phyloP scores from a whole-genome alignment of 2,329 filamentous ascomycete species.

The Fusarium sp. region DNA sequence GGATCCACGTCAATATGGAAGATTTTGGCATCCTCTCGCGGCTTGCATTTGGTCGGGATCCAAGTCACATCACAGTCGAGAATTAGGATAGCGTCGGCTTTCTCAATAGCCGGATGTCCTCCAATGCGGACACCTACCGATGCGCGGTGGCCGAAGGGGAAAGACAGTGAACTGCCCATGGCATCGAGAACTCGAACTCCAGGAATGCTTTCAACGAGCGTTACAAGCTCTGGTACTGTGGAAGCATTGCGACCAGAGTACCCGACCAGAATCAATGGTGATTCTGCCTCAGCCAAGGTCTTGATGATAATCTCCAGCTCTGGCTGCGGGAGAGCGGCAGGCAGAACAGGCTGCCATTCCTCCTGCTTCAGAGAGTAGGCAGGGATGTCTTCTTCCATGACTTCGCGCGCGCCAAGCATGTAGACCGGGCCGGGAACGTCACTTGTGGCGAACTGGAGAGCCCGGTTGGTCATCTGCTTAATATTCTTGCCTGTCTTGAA shows the following conservation, averaged over 20 bases:
- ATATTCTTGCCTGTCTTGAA: constrained; percentile 85
- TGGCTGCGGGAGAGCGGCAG: constrained; percentile 65
- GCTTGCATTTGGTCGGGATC: constrained; percentile 79
- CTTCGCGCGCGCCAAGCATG: constrained; percentile 79
- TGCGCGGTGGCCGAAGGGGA: constrained; percentile 59
- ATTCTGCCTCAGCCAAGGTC: constrained; percentile 8
- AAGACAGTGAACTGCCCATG: constrained; percentile 82
- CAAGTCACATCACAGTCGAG: constrained; percentile 91
- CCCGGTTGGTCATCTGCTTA: constrained; percentile 87
- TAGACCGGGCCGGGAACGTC: constrained; percentile 84
- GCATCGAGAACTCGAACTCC: constrained; percentile 78
- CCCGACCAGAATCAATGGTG: constrained; percentile 10
- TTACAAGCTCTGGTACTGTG: constrained; percentile 63
- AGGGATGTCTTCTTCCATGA: constrained; percentile 85
- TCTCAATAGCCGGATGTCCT: constrained; percentile 75
- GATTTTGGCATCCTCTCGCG: constrained; percentile 61
- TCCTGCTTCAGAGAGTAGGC: constrained; percentile 75
- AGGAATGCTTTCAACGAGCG: constrained; percentile 73
- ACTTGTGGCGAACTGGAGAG: constrained; percentile 81
- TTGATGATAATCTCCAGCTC: constrained; percentile 43
- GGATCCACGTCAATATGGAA: constrained; percentile 74
- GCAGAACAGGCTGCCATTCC: constrained; percentile 76
- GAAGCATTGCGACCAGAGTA: constrained; percentile 17
- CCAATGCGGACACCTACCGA: constrained; percentile 54
- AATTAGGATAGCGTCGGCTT: constrained; percentile 85